These are phyloP conservation scores for Lactuca sativa DNA, from an alignment of 129 eudicot genomes.

Conservation along the genomic window DNA sequence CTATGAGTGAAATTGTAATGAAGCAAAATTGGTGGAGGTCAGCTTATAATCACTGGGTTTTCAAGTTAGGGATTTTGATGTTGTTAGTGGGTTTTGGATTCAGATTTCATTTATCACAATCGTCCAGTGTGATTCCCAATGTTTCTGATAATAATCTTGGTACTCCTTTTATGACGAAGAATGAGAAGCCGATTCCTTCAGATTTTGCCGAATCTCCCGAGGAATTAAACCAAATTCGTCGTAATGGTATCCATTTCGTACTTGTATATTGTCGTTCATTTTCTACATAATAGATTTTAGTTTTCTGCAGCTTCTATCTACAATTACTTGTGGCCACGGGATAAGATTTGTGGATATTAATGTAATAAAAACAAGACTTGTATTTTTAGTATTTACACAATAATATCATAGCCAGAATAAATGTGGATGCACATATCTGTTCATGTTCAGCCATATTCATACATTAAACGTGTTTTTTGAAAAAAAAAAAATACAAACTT, in stretches of 20 bases:
- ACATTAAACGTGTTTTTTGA: neutral
- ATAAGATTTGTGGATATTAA: constrained; percentile 1
- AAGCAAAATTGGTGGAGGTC: constrained; percentile 43
- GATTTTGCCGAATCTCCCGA: constrained; percentile 24
- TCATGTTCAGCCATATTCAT: neutral
- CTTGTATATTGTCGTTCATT: neutral
- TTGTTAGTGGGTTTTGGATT: constrained; percentile 64
- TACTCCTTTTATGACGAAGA: constrained; percentile 36
- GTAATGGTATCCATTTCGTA: constrained; percentile 33
- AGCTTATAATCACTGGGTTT: constrained; percentile 41
- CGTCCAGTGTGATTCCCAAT: constrained; percentile 42
- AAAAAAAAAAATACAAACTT: neutral
- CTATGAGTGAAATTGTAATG: constrained; percentile 27
- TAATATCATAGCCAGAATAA: too few relatives aligned
- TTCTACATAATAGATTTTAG: neutral
- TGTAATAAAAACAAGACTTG: too few relatives aligned
- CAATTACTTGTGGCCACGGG: constrained; percentile 3
- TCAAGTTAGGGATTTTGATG: constrained; percentile 54
- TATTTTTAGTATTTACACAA: neutral
- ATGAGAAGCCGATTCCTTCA: constrained; percentile 16
- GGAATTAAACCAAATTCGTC: constrained; percentile 24
- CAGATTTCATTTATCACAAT: constrained; percentile 45
- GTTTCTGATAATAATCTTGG: constrained; percentile 17
- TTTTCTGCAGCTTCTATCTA: constrained; percentile 3
- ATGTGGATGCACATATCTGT: neutral